phyloP scores from a whole-genome alignment of 2,329 filamentous ascomycete genomes.

The Ascochyta koolunga region DNA sequence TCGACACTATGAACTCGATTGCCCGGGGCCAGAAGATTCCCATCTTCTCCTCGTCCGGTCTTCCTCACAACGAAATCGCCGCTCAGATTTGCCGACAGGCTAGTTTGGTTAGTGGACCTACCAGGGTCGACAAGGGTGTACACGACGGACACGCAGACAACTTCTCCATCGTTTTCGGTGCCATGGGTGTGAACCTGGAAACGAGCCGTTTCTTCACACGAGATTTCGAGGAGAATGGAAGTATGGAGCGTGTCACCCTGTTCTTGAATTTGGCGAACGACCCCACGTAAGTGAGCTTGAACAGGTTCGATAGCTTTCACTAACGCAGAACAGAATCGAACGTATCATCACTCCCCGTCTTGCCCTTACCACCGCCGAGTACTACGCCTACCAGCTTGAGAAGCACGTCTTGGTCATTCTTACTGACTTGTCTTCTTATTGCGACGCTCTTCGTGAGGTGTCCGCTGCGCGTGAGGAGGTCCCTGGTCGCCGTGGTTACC shows the following conservation, averaged over 20 bases:
- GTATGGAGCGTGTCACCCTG: constrained; percentile 93
- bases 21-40: constrained; percentile 99
- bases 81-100: constrained; percentile 98
- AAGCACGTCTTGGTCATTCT: constrained; percentile 99
- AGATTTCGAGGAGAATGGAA: constrained; percentile 99
- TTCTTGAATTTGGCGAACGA: constrained; percentile 99
- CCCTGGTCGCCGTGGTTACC: constrained; percentile 97
- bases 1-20: constrained; percentile 92
- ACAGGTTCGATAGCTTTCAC: constrained; percentile 1
- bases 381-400: constrained; percentile 99
- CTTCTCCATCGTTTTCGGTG: constrained; percentile 99
- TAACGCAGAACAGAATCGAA: constrained; percentile 73
- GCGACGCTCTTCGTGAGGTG: constrained; percentile 97
- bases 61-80: constrained; percentile 99
- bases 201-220: constrained; percentile 97
- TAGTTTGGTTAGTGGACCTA: constrained; percentile 86
- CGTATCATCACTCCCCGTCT: constrained; percentile 99
- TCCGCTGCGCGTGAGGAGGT: constrained; percentile 98
- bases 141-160: constrained; percentile 98
- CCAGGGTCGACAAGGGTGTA: constrained; percentile 93
- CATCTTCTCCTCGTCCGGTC: constrained; percentile 97
- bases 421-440: constrained; percentile 97
- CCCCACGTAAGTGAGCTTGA: constrained; percentile 75
- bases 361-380: constrained; percentile 96
- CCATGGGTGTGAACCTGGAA: constrained; percentile 99